phyloP scores from a whole-genome alignment of 1,139 yeast species.

The Pneumocystis jirovecii region DNA sequence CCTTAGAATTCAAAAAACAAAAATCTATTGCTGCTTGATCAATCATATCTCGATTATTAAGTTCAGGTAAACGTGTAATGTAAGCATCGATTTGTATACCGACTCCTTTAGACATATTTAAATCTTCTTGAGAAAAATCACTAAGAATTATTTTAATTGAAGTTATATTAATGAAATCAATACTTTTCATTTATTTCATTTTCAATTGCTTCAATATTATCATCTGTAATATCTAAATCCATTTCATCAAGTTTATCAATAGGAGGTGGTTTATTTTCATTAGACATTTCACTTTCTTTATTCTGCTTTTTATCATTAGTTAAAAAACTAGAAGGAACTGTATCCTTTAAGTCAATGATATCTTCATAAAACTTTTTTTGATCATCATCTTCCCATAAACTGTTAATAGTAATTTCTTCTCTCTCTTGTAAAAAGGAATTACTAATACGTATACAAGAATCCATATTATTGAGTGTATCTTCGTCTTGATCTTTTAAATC shows the following conservation, averaged over 20 bases:
- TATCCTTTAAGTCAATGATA: conserved; percentile 35
- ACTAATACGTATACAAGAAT: conserved; percentile 4
- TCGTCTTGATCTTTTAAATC: conserved; percentile 20
- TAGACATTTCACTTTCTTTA: neutral
- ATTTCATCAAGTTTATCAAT: conserved; percentile 2
- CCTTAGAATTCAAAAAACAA: conserved; percentile 52
- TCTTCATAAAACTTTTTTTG: conserved; percentile 46
- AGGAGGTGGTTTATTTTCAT: neutral
- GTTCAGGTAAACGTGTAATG: conserved; percentile 21
- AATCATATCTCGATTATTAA: conserved; percentile 35
- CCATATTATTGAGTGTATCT: conserved; percentile 1
- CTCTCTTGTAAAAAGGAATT: conserved; percentile 1
- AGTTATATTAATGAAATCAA: neutral
- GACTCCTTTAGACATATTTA: conserved; percentile 4
- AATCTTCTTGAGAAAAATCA: conserved; percentile 3
- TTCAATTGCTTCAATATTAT: conserved; percentile 12
- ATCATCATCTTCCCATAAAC: conserved; percentile 55
- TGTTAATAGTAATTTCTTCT: conserved; percentile 20
- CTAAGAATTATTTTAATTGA: neutral
- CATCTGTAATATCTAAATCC: conserved; percentile 12
- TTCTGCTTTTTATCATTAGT: conserved; percentile 3
- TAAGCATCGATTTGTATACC: conserved; percentile 17
- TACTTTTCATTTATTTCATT: conserved; percentile 12
- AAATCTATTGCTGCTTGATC: conserved; percentile 46
- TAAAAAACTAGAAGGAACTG: conserved; percentile 38